Evolutionary conservation across 1,284 basidiomycete species (phyloP), one percentile per base, ranked within the genome.

Genomic region (Pisolithus thermaeus): DNA sequence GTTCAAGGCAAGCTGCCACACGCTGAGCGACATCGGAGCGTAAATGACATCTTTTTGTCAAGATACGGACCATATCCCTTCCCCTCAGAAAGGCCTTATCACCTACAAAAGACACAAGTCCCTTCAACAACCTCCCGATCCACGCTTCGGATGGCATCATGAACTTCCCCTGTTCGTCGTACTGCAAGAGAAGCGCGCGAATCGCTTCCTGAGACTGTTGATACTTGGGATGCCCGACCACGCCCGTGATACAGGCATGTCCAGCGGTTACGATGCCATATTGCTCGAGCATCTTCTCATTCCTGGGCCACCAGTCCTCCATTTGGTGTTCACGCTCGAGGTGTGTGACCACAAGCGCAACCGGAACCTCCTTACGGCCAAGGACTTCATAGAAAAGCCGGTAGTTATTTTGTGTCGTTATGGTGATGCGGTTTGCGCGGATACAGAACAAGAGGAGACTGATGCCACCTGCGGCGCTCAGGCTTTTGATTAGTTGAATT

Each of bases 361-460:
- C 56, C 0, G 67, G 68, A 14, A 67, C 68, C 16, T 64, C 54
- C 16, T 59, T 61, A 37, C 66, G 59, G 11, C 68, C 65, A 0
- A 67, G 52, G 8, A 63, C 54, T n/a, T 66, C 59, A 50, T 66
- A 58, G 38, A 66, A 66, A 12, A 70, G 35, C 3, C 57, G 23
- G 12, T 68, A 68, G 39, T 68, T 66, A 49, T 56, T 58, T 47
- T 65, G 62, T 3, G 52, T 51, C 11, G 47, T 52, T 8, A 39
- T 20, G 4, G 52, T 56, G 23, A 56, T 11, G 44, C 52, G 50
- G 23, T 56, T 62, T 4, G 63, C 68, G n/a, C 66, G 67, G 16
- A 67, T 61, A 16, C 67, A 69, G 37, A 66, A 67, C 45, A 67
- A 7, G n/a, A 70, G 64, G 5, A 67, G 50, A 46, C 56, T 58